Evolutionary conservation across 495 filamentous ascomycete genomes (phyloP), one percentile per base, ranked within the genome.

Genomic region (Opeltia flavorubescens): DNA sequence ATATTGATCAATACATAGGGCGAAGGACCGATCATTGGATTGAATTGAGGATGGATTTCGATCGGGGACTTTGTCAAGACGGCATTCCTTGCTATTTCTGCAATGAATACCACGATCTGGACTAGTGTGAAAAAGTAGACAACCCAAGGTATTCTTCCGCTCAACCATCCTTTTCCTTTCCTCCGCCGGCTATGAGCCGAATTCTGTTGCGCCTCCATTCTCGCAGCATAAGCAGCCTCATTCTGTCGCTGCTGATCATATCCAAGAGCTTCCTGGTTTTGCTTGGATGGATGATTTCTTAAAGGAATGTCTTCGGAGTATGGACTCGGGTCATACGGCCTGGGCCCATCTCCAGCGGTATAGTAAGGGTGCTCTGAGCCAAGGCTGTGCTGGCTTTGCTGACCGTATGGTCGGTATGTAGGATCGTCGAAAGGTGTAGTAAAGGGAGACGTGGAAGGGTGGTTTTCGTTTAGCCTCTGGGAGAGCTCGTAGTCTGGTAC

Each of bases 11-110:
- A 78, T 25, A 96, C 74, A 53, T 84, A 85, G 3, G 82, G 72
- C 2, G 88, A 93, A 2, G 91, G 91, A 0, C 91, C 91, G 58
- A 98, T 93, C 86, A 98, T 94, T 36, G 84, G 84, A 62, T 98
- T 98, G 67, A 96, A 89, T 9, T 67, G 66, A 4, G 91, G 93
- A 24, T 89, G 69, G 23, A 78, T 94, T 62, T 83, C 76, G 55
- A 98, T 95, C 9, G 88, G 86, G 1, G 78, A 78, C 43, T 76
- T 76, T 4, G 83, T 88, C 0, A 82, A 64, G 33, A 70, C 49
- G 13, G 60, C 77, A 60, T 81, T 87, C 59, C 81, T 85, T 42
- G 83, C 80, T 44, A 98, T 62, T 69, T 95, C 86, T 28, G 69
- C 86, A 53, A 95, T 84, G 54, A 98, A 98, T n/a, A 95, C 86